Base-by-base conservation (phyloP, 1,284 basidiomycete species). In the Stygiomarasmius scandens region DNA sequence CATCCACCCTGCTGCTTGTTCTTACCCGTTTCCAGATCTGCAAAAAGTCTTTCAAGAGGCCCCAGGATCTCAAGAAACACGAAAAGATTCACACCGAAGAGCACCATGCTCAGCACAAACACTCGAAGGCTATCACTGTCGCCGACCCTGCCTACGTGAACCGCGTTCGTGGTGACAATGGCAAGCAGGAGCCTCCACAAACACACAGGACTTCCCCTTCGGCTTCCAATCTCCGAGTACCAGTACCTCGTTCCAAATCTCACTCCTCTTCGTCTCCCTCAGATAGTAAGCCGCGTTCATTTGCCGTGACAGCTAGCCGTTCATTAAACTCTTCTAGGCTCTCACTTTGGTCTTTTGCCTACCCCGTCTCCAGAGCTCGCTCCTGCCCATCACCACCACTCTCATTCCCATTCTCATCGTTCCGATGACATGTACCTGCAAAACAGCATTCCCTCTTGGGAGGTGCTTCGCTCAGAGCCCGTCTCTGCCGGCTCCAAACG, bases 51-150 rank as follows among this genome's bases (percentile, higher is more conserved):
- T 99, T 99, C 86, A 99, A 99, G 75, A 92, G 96, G 14, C 96
- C 96, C 0, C 97, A 99, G 74, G 96, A 99, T 74, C 85, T 99
- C 71, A 98, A 98, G 80, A 99, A 99, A 79, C 97, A 99, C 74
- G 96, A 98, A 77, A 96, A 98, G 74, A 99, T 98, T 44, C 96
- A 99, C 72, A 96, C 95, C 4, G 93, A 96, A 68, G 95, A 96
- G 70, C 95, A 98, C 74, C 94, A 96, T 68, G 85, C 85, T 27
- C 87, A 93, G 68, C 95, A 97, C 80, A 95, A 94, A 71, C 93
- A 96, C 67, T 95, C 93, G 29, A 97, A 96, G 73, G 95, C 94
- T 1, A 88, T 95, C 67, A 95, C 93, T 59, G 87, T 95, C 55
- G 78, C 77, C 56, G 92, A 94, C 68, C 87, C 90, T 5, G 73